A percentile compares a stretch with the other conserved stretches of the same genome.
Conservation (phyloP, 139 green algal genomes). For the Chlorella sp. region DNA sequence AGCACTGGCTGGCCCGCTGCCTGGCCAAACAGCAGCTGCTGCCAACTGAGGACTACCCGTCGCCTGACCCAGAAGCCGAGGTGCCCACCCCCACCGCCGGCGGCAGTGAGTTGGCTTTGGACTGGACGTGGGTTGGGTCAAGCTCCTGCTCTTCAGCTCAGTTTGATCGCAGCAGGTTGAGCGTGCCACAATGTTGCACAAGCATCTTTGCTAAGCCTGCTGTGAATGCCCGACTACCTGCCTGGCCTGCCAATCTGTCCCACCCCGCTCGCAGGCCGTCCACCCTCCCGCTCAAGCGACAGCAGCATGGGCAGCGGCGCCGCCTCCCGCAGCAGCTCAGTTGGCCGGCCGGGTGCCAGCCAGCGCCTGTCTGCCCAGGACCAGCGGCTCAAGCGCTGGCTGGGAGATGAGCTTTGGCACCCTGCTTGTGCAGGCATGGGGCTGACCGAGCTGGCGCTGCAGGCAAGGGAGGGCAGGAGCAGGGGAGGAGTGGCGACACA, state of each 20-base stretch:
- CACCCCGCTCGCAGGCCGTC: conserved; percentile 1
- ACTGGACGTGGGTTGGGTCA: background rate
- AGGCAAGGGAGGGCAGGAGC: background rate
- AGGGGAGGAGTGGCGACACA: background rate
- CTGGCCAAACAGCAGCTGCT: conserved; percentile 3
- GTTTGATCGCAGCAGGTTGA: no score
- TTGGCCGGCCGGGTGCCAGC: background rate
- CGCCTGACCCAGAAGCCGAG: background rate
- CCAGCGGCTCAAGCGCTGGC: conserved; percentile 5
- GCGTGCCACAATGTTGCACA: no score
- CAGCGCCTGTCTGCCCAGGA: background rate
- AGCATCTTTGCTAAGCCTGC: no score
- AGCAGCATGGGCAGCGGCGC: background rate
- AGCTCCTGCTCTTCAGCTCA: no score
- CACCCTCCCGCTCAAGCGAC: background rate
- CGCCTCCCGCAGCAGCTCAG: background rate
- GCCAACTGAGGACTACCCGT: background rate
- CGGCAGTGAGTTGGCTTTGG: background rate
- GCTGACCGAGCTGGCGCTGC: conserved; percentile 25
- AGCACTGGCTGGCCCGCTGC: conserved; percentile 13
- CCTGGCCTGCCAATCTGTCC: no score
- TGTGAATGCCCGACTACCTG: no score
- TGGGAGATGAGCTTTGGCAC: conserved; percentile 27
- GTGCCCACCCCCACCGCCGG: background rate
- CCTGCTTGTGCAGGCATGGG: conserved; percentile 9